Base-by-base conservation (phyloP, 2,329 filamentous ascomycete species). In the Colletotrichum orchidophilum region DNA sequence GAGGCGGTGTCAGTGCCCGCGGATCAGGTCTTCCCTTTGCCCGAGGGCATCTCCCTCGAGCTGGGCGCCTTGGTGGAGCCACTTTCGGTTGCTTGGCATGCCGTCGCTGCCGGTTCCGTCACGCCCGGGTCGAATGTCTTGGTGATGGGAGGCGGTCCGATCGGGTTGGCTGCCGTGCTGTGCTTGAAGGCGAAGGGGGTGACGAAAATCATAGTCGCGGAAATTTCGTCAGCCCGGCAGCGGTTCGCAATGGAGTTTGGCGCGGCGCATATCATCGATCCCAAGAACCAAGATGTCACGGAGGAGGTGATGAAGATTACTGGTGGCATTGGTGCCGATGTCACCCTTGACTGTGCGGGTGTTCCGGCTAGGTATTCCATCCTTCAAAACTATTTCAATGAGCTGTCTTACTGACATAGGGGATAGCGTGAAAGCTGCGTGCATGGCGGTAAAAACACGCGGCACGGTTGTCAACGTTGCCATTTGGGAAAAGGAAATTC, bases 21-120 rank as follows among this genome's bases (percentile, higher is more conserved):
- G 46, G 77, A 79, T 21, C 83, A 84, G 6, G 81, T 85, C 1
- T 80, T 87, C 57, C 82, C 82, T 2, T 78, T 90, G 0, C 87
- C 89, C 0, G 81, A 85, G 9, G 83, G 85, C 60, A 79, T 90
- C 9, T 81, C 83, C 0, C 81, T 89, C 24, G 85, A 89, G 52
- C 80, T 88, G 18, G 87, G 80, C 63, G 90, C 90, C 0, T 81
- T 92, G 3, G 86, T 92, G 7, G 90, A 92, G 74, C 90, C 91
- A 0, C 80, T 92, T 2, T 83, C 88, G 0, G 90, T 92, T 0
- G 89, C 88, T 9, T 92, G 90, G 90, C 90, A 92, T 74, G 90
- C 89, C 0, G 85, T 79, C n/a, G 62, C 74, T 31, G 75, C 73
- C 11, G 71, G 72, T 5, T 61, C 68, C 24, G 69, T 75, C 42